Evolutionary conservation across 768 basidiomycete species (phyloP), one percentile per base, ranked within the genome.

Genomic region (Clitopilus hobsonii): DNA sequence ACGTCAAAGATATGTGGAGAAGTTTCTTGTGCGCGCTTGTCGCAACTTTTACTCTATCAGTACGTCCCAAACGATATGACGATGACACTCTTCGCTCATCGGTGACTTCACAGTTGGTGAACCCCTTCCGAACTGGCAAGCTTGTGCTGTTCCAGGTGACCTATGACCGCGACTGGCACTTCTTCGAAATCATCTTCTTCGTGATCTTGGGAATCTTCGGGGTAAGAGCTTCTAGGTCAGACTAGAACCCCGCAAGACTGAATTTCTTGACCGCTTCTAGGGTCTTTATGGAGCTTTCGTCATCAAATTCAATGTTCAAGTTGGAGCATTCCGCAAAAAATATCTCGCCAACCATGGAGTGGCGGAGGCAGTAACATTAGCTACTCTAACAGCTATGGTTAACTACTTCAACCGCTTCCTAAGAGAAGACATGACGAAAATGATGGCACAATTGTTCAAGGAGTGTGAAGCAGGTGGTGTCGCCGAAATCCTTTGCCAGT

Each of bases 71-170:
- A 30, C 7, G 22, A 32, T 47, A 49, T 38, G 2, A 27, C 13
- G 13, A 28, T 24, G 53, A 38, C 53, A n/a, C 20, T 24, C 25
- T 48, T 47, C 32, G 62, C 55, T 30, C 50, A 51, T 32, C 6
- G 49, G 22, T 51, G n/a, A 10, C 54, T 27, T 18, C 13, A 38
- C 61, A 96, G 93, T 90, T 91, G 5, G 95, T 99, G 91, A 98
- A 98, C 66, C 97, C 97, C 1, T 99, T 94, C 74, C 83, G 95
- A 30, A 98, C 97, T 0, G 97, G 96, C 20, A 98, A 98, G 68
- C 84, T 99, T 24, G 97, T 99, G 65, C 74, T 98, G 57, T 99
- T 99, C 74, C 95, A 98, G 67, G 93, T 99, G 62, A 95, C 94
- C 1, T 99, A 98, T 69, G 91, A 90, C 66, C 82, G 96, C 27